These are phyloP conservation scores for Blastobotrys persicus DNA, from an alignment of 1,139 yeast species.

Conservation along the genomic window DNA sequence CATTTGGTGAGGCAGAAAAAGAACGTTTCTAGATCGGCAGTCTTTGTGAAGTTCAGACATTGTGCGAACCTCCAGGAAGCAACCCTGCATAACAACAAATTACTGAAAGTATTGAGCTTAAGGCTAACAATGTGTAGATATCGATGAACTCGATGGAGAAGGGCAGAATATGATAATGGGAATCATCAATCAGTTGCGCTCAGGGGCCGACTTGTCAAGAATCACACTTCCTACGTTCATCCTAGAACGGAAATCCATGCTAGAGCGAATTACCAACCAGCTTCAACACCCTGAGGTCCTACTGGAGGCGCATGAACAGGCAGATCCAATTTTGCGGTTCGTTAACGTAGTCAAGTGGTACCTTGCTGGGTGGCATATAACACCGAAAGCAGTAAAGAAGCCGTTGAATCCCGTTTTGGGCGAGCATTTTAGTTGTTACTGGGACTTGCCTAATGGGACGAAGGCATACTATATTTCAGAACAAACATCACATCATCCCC, in stretches of 20 bases:
- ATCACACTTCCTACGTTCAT: slow-evolving; percentile 95
- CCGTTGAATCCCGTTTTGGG: slow-evolving; percentile 95
- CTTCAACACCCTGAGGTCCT: slow-evolving; percentile 78
- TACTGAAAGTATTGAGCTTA: no score
- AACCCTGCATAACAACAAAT: no score
- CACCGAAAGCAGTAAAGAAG: slow-evolving; percentile 96
- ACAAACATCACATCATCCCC: slow-evolving; percentile 98
- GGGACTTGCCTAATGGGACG: slow-evolving; percentile 74
- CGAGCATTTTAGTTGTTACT: slow-evolving; percentile 83
- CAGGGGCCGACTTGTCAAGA: slow-evolving; percentile 85
- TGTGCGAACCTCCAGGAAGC: no score
- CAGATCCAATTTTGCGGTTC: slow-evolving; percentile 66
- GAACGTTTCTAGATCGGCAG: no score
- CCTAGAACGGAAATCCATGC: slow-evolving; percentile 91
- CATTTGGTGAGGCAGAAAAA: no score
- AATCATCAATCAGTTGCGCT: slow-evolving; percentile 85
- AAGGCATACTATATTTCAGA: slow-evolving; percentile 85
- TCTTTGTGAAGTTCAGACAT: no score
- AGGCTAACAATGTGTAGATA: no score
- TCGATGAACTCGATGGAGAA: slow-evolving; percentile 88
- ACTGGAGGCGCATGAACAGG: slow-evolving; percentile 57
- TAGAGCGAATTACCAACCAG: slow-evolving; percentile 89
- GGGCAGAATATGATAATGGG: slow-evolving; percentile 84
- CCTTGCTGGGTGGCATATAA: slow-evolving; percentile 94
- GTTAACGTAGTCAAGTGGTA: slow-evolving; percentile 80